Evolutionary conservation across 73 alveolate genomes (phyloP).

Genomic region (Breviolum minutum): DNA sequence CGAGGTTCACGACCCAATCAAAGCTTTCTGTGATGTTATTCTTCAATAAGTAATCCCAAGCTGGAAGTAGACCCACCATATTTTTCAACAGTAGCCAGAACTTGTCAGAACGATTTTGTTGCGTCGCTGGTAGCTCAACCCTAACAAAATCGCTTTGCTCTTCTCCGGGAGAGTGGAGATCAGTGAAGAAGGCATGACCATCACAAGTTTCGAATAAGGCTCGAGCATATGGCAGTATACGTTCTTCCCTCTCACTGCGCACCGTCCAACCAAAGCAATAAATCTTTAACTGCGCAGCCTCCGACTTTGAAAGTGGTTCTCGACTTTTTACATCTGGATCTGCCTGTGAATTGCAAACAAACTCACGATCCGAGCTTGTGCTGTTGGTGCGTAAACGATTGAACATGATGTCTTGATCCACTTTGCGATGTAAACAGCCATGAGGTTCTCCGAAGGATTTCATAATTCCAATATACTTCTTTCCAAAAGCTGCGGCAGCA

Average conservation of each 20-base stretch:
- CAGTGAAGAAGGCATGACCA: conserved; percentile 65
- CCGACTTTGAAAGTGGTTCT: not conserved
- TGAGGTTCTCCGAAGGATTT: conserved; percentile 41
- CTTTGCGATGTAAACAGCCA: conserved; percentile 64
- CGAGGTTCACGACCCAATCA: conserved; percentile 68
- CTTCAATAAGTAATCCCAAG: conserved; percentile 53
- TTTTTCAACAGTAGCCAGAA: conserved; percentile 88
- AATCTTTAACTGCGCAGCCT: conserved; percentile 5
- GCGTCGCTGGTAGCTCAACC: conserved; percentile 51
- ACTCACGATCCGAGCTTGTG: conserved; percentile 35
- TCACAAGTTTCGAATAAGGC: conserved; percentile 39
- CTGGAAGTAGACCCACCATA: conserved; percentile 88
- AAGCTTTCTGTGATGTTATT: not conserved
- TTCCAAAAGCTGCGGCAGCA: conserved; percentile 13
- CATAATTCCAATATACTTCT: conserved; percentile 37
- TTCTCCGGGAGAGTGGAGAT: conserved; percentile 12
- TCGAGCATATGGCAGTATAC: conserved; percentile 45
- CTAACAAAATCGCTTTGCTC: not conserved
- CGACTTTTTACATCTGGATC: not conserved
- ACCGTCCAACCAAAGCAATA: conserved; percentile 91
- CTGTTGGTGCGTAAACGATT: conserved; percentile 24
- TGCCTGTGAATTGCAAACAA: conserved; percentile 51
- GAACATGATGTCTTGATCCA: conserved; percentile 80
- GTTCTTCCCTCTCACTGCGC: conserved; percentile 23
- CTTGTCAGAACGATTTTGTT: conserved; percentile 56